Conservation (phyloP, 495 filamentous ascomycete species). For the Penicillium turbatum region DNA sequence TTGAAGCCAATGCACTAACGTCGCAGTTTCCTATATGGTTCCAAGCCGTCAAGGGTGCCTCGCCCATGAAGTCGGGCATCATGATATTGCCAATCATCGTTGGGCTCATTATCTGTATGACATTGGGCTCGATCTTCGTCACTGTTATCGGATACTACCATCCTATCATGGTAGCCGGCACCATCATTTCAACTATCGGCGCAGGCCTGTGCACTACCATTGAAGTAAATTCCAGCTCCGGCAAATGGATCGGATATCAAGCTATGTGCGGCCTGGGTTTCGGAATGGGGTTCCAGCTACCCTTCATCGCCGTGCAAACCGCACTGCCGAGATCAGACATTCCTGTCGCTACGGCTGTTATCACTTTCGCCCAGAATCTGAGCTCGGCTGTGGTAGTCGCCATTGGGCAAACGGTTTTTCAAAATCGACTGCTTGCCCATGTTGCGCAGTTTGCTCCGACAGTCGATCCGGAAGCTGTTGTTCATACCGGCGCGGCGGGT, state of each 20-base stretch:
- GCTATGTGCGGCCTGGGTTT: not conserved
- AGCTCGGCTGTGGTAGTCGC: constrained; percentile 62
- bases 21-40: constrained; percentile 64
- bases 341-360: constrained; percentile 53
- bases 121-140: constrained; percentile 5
- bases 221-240: not conserved
- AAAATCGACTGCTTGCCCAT: not conserved
- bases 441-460: not conserved
- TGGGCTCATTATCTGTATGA: constrained; percentile 48
- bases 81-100: constrained; percentile 62
- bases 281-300: constrained; percentile 49
- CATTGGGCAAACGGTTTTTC: constrained; percentile 45
- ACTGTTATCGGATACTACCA: not conserved
- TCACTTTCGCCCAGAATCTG: constrained; percentile 58
- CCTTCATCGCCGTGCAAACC: constrained; percentile 58
- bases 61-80: constrained; percentile 61
- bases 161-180: not conserved
- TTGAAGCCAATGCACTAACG: not conserved
- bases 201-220: not conserved
- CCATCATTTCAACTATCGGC: not conserved
- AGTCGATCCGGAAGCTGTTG: not conserved
- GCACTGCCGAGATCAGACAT: constrained; percentile 54
- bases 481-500: not conserved
- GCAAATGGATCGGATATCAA: constrained; percentile 5
- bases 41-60: constrained; percentile 62